phyloP scores from a whole-genome alignment of 768 basidiomycete species.

The Leccinum olivaceopallidum region DNA sequence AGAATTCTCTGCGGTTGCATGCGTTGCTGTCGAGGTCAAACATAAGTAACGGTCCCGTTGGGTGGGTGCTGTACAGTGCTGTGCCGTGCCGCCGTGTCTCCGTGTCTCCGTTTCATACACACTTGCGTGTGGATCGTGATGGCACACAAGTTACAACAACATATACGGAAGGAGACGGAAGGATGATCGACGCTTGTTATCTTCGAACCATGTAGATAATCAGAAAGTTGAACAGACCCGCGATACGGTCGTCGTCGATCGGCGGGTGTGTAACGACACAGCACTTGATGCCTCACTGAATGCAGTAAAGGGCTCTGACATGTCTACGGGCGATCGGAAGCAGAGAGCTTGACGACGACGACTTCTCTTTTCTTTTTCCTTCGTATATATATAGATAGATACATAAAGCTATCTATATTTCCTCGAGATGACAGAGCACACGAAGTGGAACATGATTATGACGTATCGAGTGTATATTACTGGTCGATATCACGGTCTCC shows the following conservation, averaged over 20 bases:
- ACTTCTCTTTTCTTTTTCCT: neutral
- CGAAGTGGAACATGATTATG: neutral
- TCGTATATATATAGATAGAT: neutral
- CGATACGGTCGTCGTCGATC: neutral
- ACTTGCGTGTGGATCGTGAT: neutral
- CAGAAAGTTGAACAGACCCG: neutral
- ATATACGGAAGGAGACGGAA: neutral
- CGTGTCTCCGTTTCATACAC: slow-evolving; percentile 10
- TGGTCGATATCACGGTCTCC: neutral
- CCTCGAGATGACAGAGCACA: neutral
- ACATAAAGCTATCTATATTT: neutral
- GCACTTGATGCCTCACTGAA: neutral
- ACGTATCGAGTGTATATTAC: neutral
- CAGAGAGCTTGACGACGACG: neutral
- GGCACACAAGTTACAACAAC: neutral
- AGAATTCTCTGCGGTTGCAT: neutral
- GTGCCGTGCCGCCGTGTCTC: neutral
- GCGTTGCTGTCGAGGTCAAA: slow-evolving; percentile 6
- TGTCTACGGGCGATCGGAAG: no score
- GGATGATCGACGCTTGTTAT: neutral
- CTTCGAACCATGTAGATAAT: neutral
- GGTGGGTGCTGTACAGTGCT: neutral
- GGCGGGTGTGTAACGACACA: neutral
- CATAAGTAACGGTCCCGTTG: neutral
- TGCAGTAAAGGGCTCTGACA: no score